These are phyloP conservation scores for Cyclotella kingstonii DNA, from an alignment of 108 stramenopile genomes.

Conservation along the genomic window DNA sequence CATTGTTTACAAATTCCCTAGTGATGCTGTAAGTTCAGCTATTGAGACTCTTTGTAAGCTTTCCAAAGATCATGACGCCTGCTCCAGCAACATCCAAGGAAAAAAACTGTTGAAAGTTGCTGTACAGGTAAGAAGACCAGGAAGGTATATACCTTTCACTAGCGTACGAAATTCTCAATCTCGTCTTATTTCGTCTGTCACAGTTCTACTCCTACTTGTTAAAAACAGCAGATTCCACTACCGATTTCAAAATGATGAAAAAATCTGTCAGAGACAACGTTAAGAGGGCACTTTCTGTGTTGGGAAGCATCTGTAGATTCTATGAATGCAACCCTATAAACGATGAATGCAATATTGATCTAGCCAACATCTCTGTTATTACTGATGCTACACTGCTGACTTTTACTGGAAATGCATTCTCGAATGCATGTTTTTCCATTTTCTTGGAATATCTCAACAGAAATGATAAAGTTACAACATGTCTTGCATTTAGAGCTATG, in stretches of 20 bases:
- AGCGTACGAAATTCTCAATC: too few species aligned
- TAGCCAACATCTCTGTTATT: slow-evolving; percentile 14
- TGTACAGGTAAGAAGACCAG: slow-evolving; percentile 23
- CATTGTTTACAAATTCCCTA: slow-evolving; percentile 72
- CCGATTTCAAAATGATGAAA: slow-evolving; percentile 40
- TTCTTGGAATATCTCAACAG: slow-evolving; percentile 61
- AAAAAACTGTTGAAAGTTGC: slow-evolving; percentile 57
- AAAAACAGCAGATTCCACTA: slow-evolving; percentile 46
- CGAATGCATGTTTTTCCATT: slow-evolving; percentile 56
- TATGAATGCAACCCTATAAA: slow-evolving; percentile 27
- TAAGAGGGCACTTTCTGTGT: slow-evolving; percentile 61
- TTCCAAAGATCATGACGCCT: slow-evolving; percentile 47
- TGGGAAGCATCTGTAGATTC: slow-evolving; percentile 74
- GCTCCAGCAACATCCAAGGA: slow-evolving; percentile 35
- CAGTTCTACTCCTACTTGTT: slow-evolving; percentile 72
- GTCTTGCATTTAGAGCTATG: slow-evolving; percentile 69
- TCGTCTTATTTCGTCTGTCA: neutral
- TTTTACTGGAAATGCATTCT: slow-evolving; percentile 28
- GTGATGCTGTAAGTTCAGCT: slow-evolving; percentile 58
- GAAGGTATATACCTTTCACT: too few species aligned
- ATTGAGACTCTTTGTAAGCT: slow-evolving; percentile 63
- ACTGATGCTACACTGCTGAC: slow-evolving; percentile 15
- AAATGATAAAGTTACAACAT: slow-evolving; percentile 62
- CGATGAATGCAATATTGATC: slow-evolving; percentile 38
- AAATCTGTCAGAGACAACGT: slow-evolving; percentile 53